These are phyloP conservation scores for Prunus campanulata DNA, from an alignment of 306 rosid species.

Conservation along the genomic window DNA sequence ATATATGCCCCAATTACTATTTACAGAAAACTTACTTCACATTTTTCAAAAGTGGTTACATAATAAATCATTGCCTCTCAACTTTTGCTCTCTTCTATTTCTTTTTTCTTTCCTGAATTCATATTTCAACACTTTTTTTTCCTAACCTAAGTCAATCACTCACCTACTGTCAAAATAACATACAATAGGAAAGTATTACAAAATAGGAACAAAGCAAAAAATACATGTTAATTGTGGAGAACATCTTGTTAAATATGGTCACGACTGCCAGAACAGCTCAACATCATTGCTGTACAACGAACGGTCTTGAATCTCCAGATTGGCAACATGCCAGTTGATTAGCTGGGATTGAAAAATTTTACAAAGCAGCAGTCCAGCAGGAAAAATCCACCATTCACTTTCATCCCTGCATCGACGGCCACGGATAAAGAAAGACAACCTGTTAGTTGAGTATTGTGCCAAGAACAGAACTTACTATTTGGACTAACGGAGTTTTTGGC, in stretches of 20 bases:
- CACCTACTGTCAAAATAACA: constrained; percentile 45
- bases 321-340: constrained; percentile 93
- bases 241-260: constrained; percentile 36
- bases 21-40: constrained; percentile 39
- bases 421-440: neutral
- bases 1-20: constrained; percentile 26
- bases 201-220: constrained; percentile 1
- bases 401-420: constrained; percentile 73
- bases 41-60: constrained; percentile 48
- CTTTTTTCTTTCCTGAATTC: constrained; percentile 31
- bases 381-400: constrained; percentile 98
- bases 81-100: constrained; percentile 17
- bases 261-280: constrained; percentile 98
- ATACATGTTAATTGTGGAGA: constrained; percentile 40
- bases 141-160: constrained; percentile 58
- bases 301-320: constrained; percentile 99
- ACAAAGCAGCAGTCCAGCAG: constrained; percentile 80
- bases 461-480: neutral
- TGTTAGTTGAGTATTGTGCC: neutral
- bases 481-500: neutral
- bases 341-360: constrained; percentile 87
- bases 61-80: constrained; percentile 38
- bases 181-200: constrained; percentile 24
- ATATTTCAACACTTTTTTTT: constrained; percentile 28
- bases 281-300: constrained; percentile 91